Percentiles rank a stretch among this genome's conserved stretches.
Evolutionary conservation across 371 early-diverging fungal genomes (phyloP).

Genomic region (Fennellomyces sp.): DNA sequence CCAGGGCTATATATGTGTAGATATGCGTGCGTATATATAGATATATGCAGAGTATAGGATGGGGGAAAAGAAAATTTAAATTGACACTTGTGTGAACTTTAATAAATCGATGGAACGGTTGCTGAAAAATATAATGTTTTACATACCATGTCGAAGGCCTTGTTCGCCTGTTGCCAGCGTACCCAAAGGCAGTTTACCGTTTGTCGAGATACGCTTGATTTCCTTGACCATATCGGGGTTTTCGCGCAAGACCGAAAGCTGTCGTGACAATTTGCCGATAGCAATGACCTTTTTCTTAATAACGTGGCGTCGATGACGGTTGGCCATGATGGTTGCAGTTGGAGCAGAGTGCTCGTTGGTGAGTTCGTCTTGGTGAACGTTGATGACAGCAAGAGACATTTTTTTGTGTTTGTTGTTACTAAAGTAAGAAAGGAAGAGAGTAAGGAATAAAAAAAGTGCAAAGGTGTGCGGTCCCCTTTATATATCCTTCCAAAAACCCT

Average conservation of each 20-base stretch:
- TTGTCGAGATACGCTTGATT: constrained; percentile 30
- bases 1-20: background rate
- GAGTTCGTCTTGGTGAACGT: constrained; percentile 22
- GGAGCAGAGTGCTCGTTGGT: constrained; percentile 6
- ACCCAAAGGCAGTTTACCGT: constrained; percentile 37
- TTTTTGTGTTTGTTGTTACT: background rate
- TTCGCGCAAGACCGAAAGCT: constrained; percentile 32
- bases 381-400: constrained; percentile 31
- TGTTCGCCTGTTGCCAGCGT: constrained; percentile 35
- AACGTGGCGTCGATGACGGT: constrained; percentile 36
- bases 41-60: background rate
- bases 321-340: constrained; percentile 3
- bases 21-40: background rate
- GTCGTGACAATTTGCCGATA: constrained; percentile 42
- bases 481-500: background rate
- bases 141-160: constrained; percentile 39
- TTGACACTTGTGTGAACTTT: constrained; percentile 6
- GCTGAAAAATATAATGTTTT: background rate
- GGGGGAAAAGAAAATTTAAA: background rate
- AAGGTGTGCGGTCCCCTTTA: background rate
- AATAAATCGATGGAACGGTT: background rate
- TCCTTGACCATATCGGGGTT: constrained; percentile 41
- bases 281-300: constrained; percentile 47
- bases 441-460: background rate
- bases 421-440: constrained; percentile 4